phyloP scores from a whole-genome alignment of 2,329 filamentous ascomycete genomes.

The Clonostachys sp. region DNA sequence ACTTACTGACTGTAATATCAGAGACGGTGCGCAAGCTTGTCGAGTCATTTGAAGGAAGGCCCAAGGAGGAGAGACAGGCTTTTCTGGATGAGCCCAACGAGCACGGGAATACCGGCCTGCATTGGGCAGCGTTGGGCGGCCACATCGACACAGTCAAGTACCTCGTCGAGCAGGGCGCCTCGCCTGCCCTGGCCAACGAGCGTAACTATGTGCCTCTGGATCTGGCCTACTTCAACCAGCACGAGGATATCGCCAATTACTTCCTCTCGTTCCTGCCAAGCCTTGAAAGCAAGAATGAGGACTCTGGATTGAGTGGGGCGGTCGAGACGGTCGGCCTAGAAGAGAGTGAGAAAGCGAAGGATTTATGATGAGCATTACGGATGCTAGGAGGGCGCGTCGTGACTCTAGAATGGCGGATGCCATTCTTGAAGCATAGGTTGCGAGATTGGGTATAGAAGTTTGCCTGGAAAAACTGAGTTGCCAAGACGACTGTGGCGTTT shows the following conservation, averaged over 20 bases:
- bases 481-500: no score
- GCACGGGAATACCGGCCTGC: conserved; percentile 84
- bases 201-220: conserved; percentile 79
- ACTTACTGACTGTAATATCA: conserved; percentile 11
- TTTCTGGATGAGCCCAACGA: conserved; percentile 69
- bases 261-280: conserved; percentile 45
- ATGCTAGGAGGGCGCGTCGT: no score
- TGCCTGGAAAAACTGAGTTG: no score
- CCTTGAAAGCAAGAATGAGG: conserved; percentile 41
- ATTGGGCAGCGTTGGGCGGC: conserved; percentile 91
- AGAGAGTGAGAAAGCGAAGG: no score
- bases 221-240: conserved; percentile 66
- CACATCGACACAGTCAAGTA: conserved; percentile 77
- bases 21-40: conserved; percentile 40
- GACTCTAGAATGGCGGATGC: no score
- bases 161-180: conserved; percentile 71
- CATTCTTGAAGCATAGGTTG: no score
- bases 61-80: conserved; percentile 34
- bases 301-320: conserved; percentile 32
- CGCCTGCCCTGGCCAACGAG: conserved; percentile 73
- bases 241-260: conserved; percentile 60
- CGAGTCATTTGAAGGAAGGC: conserved; percentile 31
- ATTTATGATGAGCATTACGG: no score
- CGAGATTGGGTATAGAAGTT: no score
- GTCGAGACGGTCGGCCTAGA: conserved; percentile 31